Percentiles rank a stretch among this genome's conserved stretches.
Evolutionary conservation across 2,329 filamentous ascomycete species (phyloP).

Genomic region (Xylariales sp.): DNA sequence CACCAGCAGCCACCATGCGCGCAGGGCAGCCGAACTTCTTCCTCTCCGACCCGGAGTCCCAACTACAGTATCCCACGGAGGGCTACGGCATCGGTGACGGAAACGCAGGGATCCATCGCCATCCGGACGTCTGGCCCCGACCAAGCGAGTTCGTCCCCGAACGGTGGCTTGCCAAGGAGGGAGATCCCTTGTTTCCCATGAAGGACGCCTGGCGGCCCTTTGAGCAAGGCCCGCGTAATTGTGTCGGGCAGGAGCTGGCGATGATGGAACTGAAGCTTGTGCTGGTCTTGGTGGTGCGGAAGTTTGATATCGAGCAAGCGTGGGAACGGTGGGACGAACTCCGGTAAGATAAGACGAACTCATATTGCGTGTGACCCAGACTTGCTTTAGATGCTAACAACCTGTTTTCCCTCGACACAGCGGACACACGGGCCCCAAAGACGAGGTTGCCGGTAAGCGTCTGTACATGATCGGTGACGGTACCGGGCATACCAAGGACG

Average conservation of each 20-base stretch:
- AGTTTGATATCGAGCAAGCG: background rate
- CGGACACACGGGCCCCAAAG: background rate
- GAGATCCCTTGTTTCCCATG: background rate
- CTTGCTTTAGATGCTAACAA: background rate
- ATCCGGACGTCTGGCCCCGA: background rate
- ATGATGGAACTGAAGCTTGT: background rate
- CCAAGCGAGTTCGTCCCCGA: background rate
- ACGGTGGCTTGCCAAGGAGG: background rate
- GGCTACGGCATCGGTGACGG: background rate
- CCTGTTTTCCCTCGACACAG: no score
- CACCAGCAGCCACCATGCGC: background rate
- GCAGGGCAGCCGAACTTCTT: background rate
- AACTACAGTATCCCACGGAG: background rate
- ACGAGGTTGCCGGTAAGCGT: background rate
- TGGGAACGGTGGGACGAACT: background rate
- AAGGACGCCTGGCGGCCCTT: constrained; percentile 1
- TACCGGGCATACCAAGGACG: background rate
- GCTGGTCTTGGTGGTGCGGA: background rate
- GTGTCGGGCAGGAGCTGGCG: constrained; percentile 4
- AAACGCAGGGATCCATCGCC: background rate
- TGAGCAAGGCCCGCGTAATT: background rate
- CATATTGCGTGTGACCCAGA: no score
- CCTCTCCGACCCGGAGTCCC: background rate
- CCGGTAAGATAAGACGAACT: background rate
- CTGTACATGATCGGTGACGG: background rate